Conservation (phyloP, 306 rosid genomes). For the Alnus rubra region DNA sequence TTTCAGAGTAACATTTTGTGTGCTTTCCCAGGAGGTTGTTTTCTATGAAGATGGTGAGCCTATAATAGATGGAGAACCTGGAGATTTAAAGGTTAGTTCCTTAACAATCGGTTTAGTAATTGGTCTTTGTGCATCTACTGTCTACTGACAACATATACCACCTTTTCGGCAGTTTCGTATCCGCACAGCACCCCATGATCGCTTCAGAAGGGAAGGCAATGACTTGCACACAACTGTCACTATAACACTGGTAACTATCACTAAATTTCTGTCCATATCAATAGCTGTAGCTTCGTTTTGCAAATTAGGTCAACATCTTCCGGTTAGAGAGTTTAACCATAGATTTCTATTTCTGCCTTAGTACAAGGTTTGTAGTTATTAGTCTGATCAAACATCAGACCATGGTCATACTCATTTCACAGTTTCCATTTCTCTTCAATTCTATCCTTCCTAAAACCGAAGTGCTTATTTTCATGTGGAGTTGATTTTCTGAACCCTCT, state of each 20-base stretch:
- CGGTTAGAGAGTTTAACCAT: not conserved
- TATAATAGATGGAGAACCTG: conserved; percentile 89
- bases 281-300: not conserved
- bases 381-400: conserved; percentile 3
- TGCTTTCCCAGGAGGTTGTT: conserved; percentile 69
- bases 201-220: conserved; percentile 81
- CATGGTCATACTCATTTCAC: not conserved
- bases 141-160: conserved; percentile 29
- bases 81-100: conserved; percentile 80
- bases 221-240: conserved; percentile 87
- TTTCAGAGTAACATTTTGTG: conserved; percentile 18
- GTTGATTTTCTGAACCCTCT: conserved; percentile 29
- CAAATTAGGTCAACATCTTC: not conserved
- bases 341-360: not conserved
- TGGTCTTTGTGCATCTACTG: conserved; percentile 19
- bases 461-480: not conserved
- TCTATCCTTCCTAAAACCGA: not conserved
- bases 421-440: not conserved
- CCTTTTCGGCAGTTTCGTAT: conserved; percentile 73
- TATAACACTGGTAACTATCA: conserved; percentile 68
- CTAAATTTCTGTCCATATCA: not conserved
- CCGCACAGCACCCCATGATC: conserved; percentile 82
- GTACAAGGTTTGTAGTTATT: not conserved
- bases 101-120: conserved; percentile 12
- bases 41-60: conserved; percentile 99